Base-by-base conservation (phyloP, 768 basidiomycete genomes). In the Termitomyces sp. region DNA sequence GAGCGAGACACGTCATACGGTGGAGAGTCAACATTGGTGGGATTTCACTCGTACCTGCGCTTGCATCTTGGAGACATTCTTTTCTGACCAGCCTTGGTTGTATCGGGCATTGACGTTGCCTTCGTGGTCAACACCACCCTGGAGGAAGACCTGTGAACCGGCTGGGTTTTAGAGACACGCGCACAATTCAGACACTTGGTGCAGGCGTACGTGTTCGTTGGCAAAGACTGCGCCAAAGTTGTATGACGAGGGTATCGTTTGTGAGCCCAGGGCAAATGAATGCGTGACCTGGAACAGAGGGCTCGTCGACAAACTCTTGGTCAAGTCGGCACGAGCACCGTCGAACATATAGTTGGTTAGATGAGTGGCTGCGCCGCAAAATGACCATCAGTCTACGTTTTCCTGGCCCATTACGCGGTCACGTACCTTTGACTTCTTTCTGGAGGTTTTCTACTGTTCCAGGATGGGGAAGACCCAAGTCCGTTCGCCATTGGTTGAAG, bases 271-370 rank as follows among this genome's bases (percentile, higher is more conserved):
- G 57, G 86, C 80, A 75, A 99, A 98, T 23, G 94, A 91, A 71
- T 99, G 97, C 59, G 94, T 95, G 64, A 98, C 89, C 78, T 98
- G 96, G 83, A 98, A 98, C 50, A 91, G 84, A n/a, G 97, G 97
- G 70, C 85, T 91, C 70, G 89, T 80, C 30, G 94, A 96, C 64
- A 98, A 78, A 64, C 83, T 87, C 76, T 98, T 99, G 48, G 91
- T 89, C 64, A 98, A 78, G 77, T 99, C 97, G 33, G 96, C 97
- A 63, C 95, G 82, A 28, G 90, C 97, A 62, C 97, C 97, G 77
- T 99, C 97, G 71, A 98, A 98, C 67, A 94, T 85, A 75, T 89
- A 96, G 77, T 96, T 97, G 45, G 87, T 89, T 50, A 98, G 74
- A 66, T 93, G 93, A 12, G 94, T 96, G 53, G 83, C 95, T 98